Evolutionary conservation across 2,329 filamentous ascomycete species (phyloP).

Genomic region (Penicillium aurantiogriseum): DNA sequence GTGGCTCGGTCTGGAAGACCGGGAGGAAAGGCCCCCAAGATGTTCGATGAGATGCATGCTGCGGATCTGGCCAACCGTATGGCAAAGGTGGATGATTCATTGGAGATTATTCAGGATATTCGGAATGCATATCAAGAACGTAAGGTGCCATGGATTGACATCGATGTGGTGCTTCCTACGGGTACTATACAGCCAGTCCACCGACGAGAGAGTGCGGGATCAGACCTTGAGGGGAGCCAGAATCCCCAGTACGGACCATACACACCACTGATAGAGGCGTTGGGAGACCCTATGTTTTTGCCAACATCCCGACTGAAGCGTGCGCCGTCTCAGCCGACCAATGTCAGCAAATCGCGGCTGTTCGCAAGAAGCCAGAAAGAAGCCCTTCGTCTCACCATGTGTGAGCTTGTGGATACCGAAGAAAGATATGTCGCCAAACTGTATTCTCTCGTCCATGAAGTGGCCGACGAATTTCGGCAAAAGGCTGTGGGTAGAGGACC

Average conservation of each 20-base stretch:
- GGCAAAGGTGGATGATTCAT: constrained; percentile 73
- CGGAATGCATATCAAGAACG: constrained; percentile 76
- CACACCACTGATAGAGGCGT: constrained; percentile 69
- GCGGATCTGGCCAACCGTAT: constrained; percentile 85
- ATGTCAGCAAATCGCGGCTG: constrained; percentile 71
- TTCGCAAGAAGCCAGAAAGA: constrained; percentile 82
- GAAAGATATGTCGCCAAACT: constrained; percentile 90
- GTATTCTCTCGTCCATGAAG: constrained; percentile 74
- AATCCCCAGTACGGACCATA: constrained; percentile 71
- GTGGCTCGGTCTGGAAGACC: constrained; percentile 53
- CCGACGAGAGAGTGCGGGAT: constrained; percentile 59
- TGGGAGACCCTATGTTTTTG: constrained; percentile 82
- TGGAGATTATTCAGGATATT: constrained; percentile 70
- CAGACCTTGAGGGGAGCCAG: constrained; percentile 28
- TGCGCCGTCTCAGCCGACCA: constrained; percentile 81
- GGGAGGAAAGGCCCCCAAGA: constrained; percentile 61
- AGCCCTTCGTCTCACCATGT: constrained; percentile 81
- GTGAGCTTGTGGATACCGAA: constrained; percentile 88
- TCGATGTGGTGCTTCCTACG: constrained; percentile 81
- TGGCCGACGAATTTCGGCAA: constrained; percentile 76
- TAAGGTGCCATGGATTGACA: constrained; percentile 77
- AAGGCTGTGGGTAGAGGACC: constrained; percentile 60
- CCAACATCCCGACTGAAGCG: constrained; percentile 81
- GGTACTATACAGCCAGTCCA: constrained; percentile 68
- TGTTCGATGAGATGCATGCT: constrained; percentile 91